Base-by-base conservation (phyloP, 495 filamentous ascomycete species). In the Aspergillus avenaceus region DNA sequence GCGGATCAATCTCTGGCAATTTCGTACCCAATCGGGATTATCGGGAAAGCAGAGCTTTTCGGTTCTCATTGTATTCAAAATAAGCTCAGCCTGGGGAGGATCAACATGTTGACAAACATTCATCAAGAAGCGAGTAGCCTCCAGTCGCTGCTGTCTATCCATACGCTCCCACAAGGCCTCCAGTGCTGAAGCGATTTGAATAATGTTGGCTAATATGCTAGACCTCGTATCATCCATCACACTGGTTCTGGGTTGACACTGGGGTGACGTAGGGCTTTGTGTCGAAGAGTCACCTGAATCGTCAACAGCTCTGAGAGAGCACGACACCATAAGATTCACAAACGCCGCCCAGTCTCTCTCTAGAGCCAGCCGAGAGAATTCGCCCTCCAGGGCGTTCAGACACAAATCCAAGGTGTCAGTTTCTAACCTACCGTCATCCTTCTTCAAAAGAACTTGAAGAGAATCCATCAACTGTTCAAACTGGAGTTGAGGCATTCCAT, bases 21-120 rank as follows among this genome's bases (percentile, higher is more conserved):
- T 84, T 5, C 69, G 67, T 25, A 84, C 71, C 85, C 88, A 96
- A 8, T 78, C 63, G 12, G 70, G 62, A 59, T 83, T 83, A 4
- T 84, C 88, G 21, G 88, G 90, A 49, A 83, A 85, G 53, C 86
- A 88, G 47, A 83, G 83, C 23, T 80, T 58, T 40, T 70, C 64
- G 9, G 58, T 46, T 46, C 70, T 59, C 44, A 69, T 63, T 34
- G 64, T 63, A 45, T 66, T 64, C 31, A 76, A 63, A 26, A 76
- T 57, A 14, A 76, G 58, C 31, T 73, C 68, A 25, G 73, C 69
- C 46, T 76, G 73, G 4, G 71, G 61, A 41, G 66, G 67, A 34
- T 72, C 67, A 37, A 76, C 62, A 23, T 73, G 61, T 47, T 69
- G 62, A 46, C 66, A 63, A 21, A 62, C 60, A 47, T 59, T 68